Percentiles rank a stretch among this genome's conserved stretches.
These are phyloP conservation scores for Balakata baccata DNA, from an alignment of 345 rosid species.

Conservation along the genomic window DNA sequence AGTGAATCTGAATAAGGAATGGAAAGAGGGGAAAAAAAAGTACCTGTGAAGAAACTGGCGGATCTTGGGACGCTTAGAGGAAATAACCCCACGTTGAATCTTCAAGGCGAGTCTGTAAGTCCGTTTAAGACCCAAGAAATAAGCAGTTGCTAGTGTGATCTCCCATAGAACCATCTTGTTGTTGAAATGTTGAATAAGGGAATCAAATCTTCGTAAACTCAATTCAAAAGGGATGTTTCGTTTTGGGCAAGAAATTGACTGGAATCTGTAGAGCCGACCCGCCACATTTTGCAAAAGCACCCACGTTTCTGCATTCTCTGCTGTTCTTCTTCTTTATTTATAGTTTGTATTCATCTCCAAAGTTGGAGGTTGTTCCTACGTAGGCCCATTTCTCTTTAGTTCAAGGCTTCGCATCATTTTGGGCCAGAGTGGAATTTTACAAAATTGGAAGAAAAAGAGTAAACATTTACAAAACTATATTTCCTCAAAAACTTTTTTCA, in stretches of 20 bases:
- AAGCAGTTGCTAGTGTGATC: slow-evolving; percentile 79
- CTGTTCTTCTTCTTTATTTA: not conserved
- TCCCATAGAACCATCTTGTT: slow-evolving; percentile 84
- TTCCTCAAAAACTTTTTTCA: too few species aligned
- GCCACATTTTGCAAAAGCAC: not conserved
- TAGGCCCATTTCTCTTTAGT: not conserved
- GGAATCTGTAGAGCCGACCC: not conserved
- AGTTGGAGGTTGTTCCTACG: not conserved
- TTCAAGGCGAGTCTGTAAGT: slow-evolving; percentile 64
- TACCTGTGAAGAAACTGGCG: slow-evolving; percentile 66
- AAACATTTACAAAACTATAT: too few species aligned
- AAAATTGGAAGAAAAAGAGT: too few species aligned
- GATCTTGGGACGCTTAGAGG: slow-evolving; percentile 53
- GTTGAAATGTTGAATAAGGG: not conserved
- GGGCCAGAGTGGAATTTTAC: too few species aligned
- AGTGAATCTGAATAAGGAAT: not conserved
- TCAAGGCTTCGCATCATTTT: too few species aligned
- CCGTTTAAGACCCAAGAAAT: slow-evolving; percentile 77
- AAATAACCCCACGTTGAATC: slow-evolving; percentile 63
- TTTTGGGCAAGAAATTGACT: not conserved
- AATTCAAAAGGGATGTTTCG: not conserved
- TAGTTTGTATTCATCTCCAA: not conserved
- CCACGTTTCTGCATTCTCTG: not conserved
- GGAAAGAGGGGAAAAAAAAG: too few species aligned
- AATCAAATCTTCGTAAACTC: not conserved